These are phyloP conservation scores for Heterobasidion occidentale DNA, from an alignment of 1,284 basidiomycete genomes.

Conservation along the genomic window DNA sequence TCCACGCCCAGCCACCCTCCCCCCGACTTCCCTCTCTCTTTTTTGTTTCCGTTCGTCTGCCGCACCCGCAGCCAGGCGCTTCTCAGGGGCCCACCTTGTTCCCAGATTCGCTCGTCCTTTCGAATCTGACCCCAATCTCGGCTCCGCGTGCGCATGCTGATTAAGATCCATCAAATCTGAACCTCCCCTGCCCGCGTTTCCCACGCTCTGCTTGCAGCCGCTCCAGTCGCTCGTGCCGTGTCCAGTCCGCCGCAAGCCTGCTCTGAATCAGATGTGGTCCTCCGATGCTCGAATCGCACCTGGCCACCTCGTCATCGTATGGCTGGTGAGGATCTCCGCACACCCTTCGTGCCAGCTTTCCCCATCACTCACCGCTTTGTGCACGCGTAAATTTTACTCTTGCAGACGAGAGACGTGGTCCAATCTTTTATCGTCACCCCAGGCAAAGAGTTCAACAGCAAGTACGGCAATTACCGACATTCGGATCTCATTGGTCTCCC, in stretches of 20 bases:
- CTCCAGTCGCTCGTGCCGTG: too few relatives aligned
- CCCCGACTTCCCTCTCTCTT: not conserved
- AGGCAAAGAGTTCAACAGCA: constrained; percentile 82
- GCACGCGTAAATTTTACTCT: not conserved
- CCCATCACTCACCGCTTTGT: not conserved
- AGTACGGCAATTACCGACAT: constrained; percentile 87
- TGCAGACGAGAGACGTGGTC: constrained; percentile 72
- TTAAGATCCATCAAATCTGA: not conserved
- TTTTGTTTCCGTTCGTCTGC: not conserved
- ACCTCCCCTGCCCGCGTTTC: not conserved
- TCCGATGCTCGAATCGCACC: constrained; percentile 56
- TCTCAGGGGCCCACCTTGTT: not conserved
- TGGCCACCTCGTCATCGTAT: constrained; percentile 82
- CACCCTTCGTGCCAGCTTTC: not conserved
- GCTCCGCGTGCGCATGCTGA: not conserved
- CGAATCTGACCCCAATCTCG: not conserved
- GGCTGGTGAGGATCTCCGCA: constrained; percentile 52
- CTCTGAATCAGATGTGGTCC: constrained; percentile 57
- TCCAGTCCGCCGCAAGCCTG: not conserved
- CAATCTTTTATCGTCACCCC: constrained; percentile 76
- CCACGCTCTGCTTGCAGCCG: not conserved
- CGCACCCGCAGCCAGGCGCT: not conserved
- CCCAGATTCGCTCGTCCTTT: not conserved
- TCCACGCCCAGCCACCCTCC: not conserved
- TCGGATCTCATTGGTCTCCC: constrained; percentile 82